Percentiles rank a stretch among this genome's conserved stretches.
These are phyloP conservation scores for Trametes cubensis DNA, from an alignment of 768 basidiomycete species.

Conservation along the genomic window DNA sequence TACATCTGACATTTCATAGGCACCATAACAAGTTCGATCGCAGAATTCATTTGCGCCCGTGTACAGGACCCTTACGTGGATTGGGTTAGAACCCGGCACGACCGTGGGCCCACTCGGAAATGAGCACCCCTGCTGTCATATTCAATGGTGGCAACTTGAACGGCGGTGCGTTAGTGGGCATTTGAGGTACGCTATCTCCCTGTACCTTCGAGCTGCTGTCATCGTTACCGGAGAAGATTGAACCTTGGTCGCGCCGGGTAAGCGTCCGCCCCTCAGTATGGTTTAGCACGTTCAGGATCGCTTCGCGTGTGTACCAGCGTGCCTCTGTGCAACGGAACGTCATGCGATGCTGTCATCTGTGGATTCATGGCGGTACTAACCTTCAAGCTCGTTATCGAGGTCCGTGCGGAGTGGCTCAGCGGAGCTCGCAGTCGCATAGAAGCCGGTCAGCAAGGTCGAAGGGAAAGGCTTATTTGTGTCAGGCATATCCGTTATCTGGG, in stretches of 20 bases:
- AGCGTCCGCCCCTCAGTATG: slow-evolving; percentile 55
- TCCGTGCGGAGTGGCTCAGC: slow-evolving; percentile 77
- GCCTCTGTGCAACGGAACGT: slow-evolving; percentile 62
- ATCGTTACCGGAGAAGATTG: slow-evolving; percentile 40
- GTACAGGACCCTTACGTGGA: background rate
- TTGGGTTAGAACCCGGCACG: slow-evolving; percentile 40
- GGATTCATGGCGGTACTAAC: slow-evolving; percentile 43
- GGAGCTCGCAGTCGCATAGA: slow-evolving; percentile 77
- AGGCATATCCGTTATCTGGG: background rate
- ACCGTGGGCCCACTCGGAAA: slow-evolving; percentile 77
- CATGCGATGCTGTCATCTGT: background rate
- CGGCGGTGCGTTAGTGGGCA: slow-evolving; percentile 28
- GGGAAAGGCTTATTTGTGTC: slow-evolving; percentile 72
- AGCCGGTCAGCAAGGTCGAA: slow-evolving; percentile 88
- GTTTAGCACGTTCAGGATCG: slow-evolving; percentile 64
- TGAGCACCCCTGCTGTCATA: slow-evolving; percentile 82
- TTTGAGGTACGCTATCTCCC: slow-evolving; percentile 27
- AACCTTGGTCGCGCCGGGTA: slow-evolving; percentile 50
- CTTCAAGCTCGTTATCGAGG: slow-evolving; percentile 92
- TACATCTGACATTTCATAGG: no score
- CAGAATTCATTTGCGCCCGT: background rate
- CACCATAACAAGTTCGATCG: no score
- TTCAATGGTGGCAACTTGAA: slow-evolving; percentile 75
- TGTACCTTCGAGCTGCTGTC: slow-evolving; percentile 16
- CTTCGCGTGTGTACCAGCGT: slow-evolving; percentile 80